Conservation (phyloP, 2,329 filamentous ascomycete genomes). For the Xylariaceae sp. region DNA sequence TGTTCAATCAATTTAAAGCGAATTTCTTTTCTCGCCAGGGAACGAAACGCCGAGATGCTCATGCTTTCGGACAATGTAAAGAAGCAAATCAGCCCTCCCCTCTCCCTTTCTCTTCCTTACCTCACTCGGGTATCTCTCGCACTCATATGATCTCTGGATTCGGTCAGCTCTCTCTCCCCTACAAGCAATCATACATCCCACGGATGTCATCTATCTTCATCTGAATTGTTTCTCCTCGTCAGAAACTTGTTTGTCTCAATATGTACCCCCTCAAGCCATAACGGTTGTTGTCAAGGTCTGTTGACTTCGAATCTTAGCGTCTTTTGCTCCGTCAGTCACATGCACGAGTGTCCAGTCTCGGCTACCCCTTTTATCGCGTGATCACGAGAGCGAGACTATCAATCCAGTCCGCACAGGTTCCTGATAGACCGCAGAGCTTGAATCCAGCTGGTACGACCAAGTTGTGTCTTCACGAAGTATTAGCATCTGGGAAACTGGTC, state of each 20-base stretch:
- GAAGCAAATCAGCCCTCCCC: slow-evolving; percentile 9
- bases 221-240: not conserved
- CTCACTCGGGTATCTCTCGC: slow-evolving; percentile 8
- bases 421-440: slow-evolving; percentile 80
- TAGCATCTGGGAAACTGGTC: slow-evolving; percentile 16
- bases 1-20: too few species aligned
- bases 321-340: not conserved
- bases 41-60: slow-evolving; percentile 16
- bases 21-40: too few species aligned
- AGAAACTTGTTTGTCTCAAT: slow-evolving; percentile 1
- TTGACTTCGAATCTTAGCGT: not conserved
- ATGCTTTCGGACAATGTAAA: slow-evolving; percentile 5
- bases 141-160: slow-evolving; percentile 1
- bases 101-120: too few species aligned
- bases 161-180: too few species aligned
- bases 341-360: too few species aligned
- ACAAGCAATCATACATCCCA: slow-evolving; percentile 6
- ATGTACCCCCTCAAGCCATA: not conserved
- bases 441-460: slow-evolving; percentile 87
- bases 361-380: slow-evolving; percentile 46
- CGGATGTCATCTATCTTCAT: not conserved
- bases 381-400: slow-evolving; percentile 83
- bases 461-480: slow-evolving; percentile 58
- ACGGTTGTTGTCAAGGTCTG: not conserved
- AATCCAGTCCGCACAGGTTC: slow-evolving; percentile 73